A percentile compares a stretch with the other conserved stretches of the same genome.
Conservation (phyloP, 345 rosid genomes). For the Limnanthes douglasii region DNA sequence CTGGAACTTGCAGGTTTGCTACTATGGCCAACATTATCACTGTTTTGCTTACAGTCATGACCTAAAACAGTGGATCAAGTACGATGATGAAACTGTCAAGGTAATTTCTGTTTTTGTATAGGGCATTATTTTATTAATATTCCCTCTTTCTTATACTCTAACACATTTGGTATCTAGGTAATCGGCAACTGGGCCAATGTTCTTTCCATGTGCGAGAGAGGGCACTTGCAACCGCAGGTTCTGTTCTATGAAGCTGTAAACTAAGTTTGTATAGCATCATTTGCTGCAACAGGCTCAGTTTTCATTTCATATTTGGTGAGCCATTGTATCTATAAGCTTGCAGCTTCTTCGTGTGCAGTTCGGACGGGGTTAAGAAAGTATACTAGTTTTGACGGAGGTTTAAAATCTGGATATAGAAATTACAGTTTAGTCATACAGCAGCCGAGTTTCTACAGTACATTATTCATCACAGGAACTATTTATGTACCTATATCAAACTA, state of each 20-base stretch:
- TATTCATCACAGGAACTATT: too few species aligned
- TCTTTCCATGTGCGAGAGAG: slow-evolving; percentile 61
- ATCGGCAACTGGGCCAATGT: slow-evolving; percentile 86
- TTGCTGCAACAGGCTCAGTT: too few species aligned
- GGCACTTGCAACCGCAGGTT: slow-evolving; percentile 96
- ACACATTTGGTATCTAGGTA: slow-evolving; percentile 28
- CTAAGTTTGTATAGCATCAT: too few species aligned
- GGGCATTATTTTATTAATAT: neutral
- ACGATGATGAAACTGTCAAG: slow-evolving; percentile 91
- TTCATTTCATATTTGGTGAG: too few species aligned
- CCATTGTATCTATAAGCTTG: too few species aligned
- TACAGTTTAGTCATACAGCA: too few species aligned
- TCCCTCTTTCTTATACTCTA: slow-evolving; percentile 5
- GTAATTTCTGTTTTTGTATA: slow-evolving; percentile 18
- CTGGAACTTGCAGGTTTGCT: slow-evolving; percentile 63
- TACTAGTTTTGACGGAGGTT: too few species aligned
- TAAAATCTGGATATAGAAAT: too few species aligned
- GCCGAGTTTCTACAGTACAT: too few species aligned
- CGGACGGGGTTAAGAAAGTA: too few species aligned
- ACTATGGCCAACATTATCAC: slow-evolving; percentile 96
- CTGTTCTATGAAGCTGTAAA: slow-evolving; percentile 85
- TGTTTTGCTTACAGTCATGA: slow-evolving; percentile 86
- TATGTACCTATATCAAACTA: too few species aligned
- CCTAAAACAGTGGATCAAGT: slow-evolving; percentile 71
- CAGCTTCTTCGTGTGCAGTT: too few species aligned